These are phyloP conservation scores for Phytophthora tentaculata DNA, from an alignment of 352 stramenopile genomes.

Conservation along the genomic window DNA sequence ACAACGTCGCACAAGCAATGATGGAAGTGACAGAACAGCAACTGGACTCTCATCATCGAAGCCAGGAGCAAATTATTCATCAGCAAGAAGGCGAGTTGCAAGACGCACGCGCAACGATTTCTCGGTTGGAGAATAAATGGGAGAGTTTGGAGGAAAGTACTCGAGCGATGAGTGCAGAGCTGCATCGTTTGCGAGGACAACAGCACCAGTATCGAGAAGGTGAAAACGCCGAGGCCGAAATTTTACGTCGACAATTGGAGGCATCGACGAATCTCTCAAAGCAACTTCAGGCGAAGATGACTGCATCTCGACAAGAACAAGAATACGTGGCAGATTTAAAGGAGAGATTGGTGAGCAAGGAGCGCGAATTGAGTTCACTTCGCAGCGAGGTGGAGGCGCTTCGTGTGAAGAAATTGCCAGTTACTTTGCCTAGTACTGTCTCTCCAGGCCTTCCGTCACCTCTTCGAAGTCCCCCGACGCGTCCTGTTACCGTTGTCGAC, in stretches of 20 bases:
- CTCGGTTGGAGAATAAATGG: slow-evolving; percentile 34
- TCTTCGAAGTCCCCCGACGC: slow-evolving; percentile 16
- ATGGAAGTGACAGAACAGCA: slow-evolving; percentile 32
- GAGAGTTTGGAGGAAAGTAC: slow-evolving; percentile 31
- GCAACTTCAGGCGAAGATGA: slow-evolving; percentile 38
- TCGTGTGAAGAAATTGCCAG: slow-evolving; percentile 20
- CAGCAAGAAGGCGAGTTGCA: slow-evolving; percentile 41
- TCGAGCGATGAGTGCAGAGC: slow-evolving; percentile 22
- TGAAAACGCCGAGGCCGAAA: slow-evolving; percentile 60
- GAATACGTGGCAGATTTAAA: slow-evolving; percentile 15
- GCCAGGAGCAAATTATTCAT: slow-evolving; percentile 42
- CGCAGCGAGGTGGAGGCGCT: slow-evolving; percentile 20
- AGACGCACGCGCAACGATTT: slow-evolving; percentile 25
- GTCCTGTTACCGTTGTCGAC: slow-evolving; percentile 40
- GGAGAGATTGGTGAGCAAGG: slow-evolving; percentile 24
- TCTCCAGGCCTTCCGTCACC: slow-evolving; percentile 15
- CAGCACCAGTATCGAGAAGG: slow-evolving; percentile 28
- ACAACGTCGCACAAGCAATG: slow-evolving; percentile 25
- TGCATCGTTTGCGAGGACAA: slow-evolving; percentile 23
- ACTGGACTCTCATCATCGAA: slow-evolving; percentile 31
- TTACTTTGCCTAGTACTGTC: background rate
- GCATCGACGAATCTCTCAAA: slow-evolving; percentile 31
- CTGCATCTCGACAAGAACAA: slow-evolving; percentile 29
- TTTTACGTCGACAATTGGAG: slow-evolving; percentile 53
- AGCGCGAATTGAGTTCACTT: slow-evolving; percentile 34